These are phyloP conservation scores for Raphidocelis subcapitata DNA, from an alignment of 139 green algal species.

Conservation along the genomic window DNA sequence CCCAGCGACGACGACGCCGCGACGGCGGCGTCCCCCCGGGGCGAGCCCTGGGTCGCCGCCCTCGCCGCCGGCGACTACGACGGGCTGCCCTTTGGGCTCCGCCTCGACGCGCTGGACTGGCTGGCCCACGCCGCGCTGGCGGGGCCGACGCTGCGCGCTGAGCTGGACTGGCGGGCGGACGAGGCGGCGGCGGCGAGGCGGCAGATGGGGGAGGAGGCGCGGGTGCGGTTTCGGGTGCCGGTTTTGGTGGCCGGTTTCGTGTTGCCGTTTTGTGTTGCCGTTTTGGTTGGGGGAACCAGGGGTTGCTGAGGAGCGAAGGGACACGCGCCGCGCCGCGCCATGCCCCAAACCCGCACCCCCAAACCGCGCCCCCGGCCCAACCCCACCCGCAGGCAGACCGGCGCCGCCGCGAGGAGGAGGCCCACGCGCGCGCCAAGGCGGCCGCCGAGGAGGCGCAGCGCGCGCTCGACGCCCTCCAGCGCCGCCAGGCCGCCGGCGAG, in stretches of 20 bases:
- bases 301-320: too few relatives aligned
- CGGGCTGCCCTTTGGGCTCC: constrained; percentile 52
- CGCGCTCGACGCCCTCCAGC: constrained; percentile 43
- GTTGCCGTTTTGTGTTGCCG: too few relatives aligned
- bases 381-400: constrained; percentile 46
- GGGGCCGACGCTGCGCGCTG: constrained; percentile 46
- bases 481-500: constrained; percentile 3
- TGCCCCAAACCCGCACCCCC: neutral
- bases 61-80: constrained; percentile 60
- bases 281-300: too few relatives aligned
- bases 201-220: constrained; percentile 57
- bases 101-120: constrained; percentile 57
- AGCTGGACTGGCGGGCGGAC: constrained; percentile 60
- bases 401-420: constrained; percentile 48
- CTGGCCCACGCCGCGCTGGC: constrained; percentile 59
- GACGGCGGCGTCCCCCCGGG: neutral
- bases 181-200: constrained; percentile 51
- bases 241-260: too few relatives aligned
- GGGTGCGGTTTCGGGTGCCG: constrained; percentile 28
- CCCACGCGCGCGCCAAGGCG: constrained; percentile 25
- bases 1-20: constrained; percentile 8
- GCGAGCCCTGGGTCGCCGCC: constrained; percentile 46
- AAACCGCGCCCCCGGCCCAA: neutral
- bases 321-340: too few relatives aligned
- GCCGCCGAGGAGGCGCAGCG: constrained; percentile 48